Percentiles rank a stretch among this genome's conserved stretches.
Conservation (phyloP, 2,329 filamentous ascomycete genomes). For the Colletotrichum caudatum region DNA sequence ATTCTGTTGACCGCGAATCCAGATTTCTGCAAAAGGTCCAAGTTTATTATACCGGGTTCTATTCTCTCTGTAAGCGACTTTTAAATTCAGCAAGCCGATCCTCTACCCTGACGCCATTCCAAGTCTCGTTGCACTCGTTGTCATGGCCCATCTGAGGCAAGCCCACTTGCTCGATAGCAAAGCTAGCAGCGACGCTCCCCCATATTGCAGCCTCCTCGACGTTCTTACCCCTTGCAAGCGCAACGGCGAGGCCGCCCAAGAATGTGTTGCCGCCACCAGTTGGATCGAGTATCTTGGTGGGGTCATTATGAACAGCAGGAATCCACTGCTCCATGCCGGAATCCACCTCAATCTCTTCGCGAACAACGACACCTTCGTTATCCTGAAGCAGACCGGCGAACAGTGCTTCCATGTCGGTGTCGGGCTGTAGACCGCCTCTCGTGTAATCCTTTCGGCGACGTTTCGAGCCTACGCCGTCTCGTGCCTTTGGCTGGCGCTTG, state of each 20-base stretch:
- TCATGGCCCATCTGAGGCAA: slow-evolving; percentile 71
- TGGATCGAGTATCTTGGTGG: slow-evolving; percentile 80
- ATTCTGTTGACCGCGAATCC: neutral
- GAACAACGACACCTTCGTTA: slow-evolving; percentile 63
- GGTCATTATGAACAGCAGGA: slow-evolving; percentile 76
- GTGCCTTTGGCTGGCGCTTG: slow-evolving; percentile 53
- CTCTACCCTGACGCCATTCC: slow-evolving; percentile 69
- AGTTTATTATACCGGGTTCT: neutral
- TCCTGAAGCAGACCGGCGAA: slow-evolving; percentile 70
- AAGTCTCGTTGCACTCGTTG: slow-evolving; percentile 64
- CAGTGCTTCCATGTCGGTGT: slow-evolving; percentile 73
- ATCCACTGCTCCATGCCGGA: slow-evolving; percentile 79
- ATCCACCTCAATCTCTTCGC: slow-evolving; percentile 71
- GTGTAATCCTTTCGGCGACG: slow-evolving; percentile 59
- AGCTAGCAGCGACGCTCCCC: slow-evolving; percentile 87
- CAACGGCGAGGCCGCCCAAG: slow-evolving; percentile 71
- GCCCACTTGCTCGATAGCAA: slow-evolving; percentile 94
- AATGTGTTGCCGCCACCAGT: slow-evolving; percentile 96
- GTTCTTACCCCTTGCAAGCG: slow-evolving; percentile 67
- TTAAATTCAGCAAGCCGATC: slow-evolving; percentile 66
- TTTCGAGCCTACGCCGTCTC: slow-evolving; percentile 47
- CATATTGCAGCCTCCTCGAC: slow-evolving; percentile 80
- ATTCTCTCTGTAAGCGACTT: slow-evolving; percentile 48
- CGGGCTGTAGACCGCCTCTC: slow-evolving; percentile 66
- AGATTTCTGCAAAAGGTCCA: neutral